Conservation (phyloP, 345 rosid genomes). For the Heritiera littoralis region DNA sequence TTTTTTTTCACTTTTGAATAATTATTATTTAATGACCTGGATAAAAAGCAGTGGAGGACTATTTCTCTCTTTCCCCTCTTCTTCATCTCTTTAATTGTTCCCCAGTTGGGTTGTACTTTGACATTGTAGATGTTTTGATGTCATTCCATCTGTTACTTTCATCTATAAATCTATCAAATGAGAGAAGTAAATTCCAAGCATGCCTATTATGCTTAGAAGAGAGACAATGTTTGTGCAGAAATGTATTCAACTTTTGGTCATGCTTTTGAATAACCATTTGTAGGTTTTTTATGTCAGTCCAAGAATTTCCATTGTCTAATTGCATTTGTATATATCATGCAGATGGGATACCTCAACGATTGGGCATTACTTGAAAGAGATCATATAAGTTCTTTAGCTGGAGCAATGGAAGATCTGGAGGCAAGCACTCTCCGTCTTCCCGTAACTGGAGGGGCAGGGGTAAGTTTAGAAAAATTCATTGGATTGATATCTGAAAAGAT, state of each 20-base stretch:
- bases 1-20: background rate
- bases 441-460: constrained; percentile 82
- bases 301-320: constrained; percentile 27
- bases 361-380: constrained; percentile 89
- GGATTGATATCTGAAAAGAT: constrained; percentile 17
- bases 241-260: background rate
- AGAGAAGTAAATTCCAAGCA: background rate
- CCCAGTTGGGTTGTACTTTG: background rate
- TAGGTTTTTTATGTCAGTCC: background rate
- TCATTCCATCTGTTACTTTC: background rate
- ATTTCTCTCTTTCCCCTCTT: background rate
- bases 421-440: constrained; percentile 94
- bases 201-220: constrained; percentile 2
- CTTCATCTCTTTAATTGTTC: background rate
- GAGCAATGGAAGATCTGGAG: constrained; percentile 82
- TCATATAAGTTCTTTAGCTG: constrained; percentile 70
- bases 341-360: constrained; percentile 78
- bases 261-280: background rate
- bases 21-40: background rate
- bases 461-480: constrained; percentile 28
- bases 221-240: background rate
- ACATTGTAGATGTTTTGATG: background rate
- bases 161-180: background rate
- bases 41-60: background rate
- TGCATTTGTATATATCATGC: constrained; percentile 31